These are phyloP conservation scores for Salvia splendens DNA, from an alignment of 257 asterid species.

Conservation along the genomic window DNA sequence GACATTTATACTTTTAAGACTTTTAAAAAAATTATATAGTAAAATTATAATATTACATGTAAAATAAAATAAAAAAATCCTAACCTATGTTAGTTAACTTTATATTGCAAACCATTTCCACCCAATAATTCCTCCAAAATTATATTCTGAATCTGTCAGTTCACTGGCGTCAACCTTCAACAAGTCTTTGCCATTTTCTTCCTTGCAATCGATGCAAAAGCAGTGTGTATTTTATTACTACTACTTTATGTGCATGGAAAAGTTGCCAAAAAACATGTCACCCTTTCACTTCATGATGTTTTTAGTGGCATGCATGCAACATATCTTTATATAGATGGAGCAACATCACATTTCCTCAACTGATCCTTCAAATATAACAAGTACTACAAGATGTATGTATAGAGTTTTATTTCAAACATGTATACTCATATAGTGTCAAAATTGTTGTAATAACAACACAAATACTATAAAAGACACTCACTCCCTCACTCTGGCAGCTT, in stretches of 20 bases:
- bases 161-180: neutral
- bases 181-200: constrained; percentile 16
- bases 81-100: too few species aligned
- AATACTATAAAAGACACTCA: neutral
- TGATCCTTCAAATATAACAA: neutral
- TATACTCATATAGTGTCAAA: constrained; percentile 27
- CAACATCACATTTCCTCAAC: too few species aligned
- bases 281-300: constrained; percentile 31
- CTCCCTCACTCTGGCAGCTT: constrained; percentile 66
- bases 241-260: constrained; percentile 34
- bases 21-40: too few species aligned
- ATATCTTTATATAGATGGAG: too few species aligned
- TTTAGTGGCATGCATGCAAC: constrained; percentile 23
- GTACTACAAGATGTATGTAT: neutral
- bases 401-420: constrained; percentile 18
- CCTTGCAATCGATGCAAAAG: constrained; percentile 22
- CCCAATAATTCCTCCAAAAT: too few species aligned
- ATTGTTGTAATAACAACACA: constrained; percentile 24
- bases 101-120: too few species aligned
- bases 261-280: constrained; percentile 24
- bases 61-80: too few species aligned
- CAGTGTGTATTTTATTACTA: constrained; percentile 28
- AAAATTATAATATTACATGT: too few species aligned
- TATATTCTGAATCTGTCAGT: too few species aligned
- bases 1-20: too few species aligned